Evolutionary conservation across 768 basidiomycete species (phyloP), one percentile per base, ranked within the genome.

Genomic region (Filobasidium floriforme): DNA sequence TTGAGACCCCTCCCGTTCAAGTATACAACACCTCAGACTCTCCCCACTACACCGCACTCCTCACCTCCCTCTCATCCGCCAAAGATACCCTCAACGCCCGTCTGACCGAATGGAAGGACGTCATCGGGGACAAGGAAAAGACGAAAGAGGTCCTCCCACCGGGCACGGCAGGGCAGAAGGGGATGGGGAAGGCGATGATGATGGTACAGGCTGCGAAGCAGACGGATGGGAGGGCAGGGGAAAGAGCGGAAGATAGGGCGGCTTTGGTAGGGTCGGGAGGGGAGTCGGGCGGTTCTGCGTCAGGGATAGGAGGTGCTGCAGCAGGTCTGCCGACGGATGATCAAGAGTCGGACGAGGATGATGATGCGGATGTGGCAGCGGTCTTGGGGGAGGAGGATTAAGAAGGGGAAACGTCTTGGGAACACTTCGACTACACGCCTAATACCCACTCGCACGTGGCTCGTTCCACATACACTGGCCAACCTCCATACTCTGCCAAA

Each of bases 181-280:
- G 65, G 2, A 49, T 55, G 46, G 65, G 65, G 7, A 66, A 66
- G 52, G 65, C 65, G 15, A 66, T 66, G 65, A 66, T 66, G 65
- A 66, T 66, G 65, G 65, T 61, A 22, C 60, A 55, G 29, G 65
- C 65, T 5, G 65, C 65, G 7, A 61, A 60, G 49, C 54, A 61
- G 52, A 57, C 60, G 19, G 65, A 66, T 55, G 65, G 59, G 1
- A 60, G 59, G 41, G 59, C 32, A n/a, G 28, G 1, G 6, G 59
- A 32, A 3, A 19, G 9, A 19, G 41, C 15, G 59, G 59, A 11
- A 54, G 43, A 44, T 19, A 22, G 22, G 46, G 4, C 46, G 22
- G 3, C 46, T n/a, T n/a, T n/a, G n/a, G n/a, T n/a, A n/a, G n/a
- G n/a, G n/a, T n/a, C n/a, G n/a, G n/a, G n/a, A n/a, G n/a, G n/a